Evolutionary conservation across 495 filamentous ascomycete species (phyloP).

Genomic region (Talaromyces trachyspermus): DNA sequence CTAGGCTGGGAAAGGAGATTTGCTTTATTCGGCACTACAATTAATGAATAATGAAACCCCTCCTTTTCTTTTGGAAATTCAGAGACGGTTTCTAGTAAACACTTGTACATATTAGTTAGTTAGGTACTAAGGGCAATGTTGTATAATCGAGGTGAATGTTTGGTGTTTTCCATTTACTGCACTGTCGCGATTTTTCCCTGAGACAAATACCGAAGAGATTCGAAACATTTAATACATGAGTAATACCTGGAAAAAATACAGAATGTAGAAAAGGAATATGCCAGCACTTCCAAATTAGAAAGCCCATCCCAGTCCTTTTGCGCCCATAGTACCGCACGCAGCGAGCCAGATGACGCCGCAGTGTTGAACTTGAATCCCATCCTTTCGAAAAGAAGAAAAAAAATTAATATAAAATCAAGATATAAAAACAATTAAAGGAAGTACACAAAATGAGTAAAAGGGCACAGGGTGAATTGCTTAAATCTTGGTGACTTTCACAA

Average conservation of each 20-base stretch:
- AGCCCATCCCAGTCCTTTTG: conserved; percentile 5
- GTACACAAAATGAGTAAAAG: background rate
- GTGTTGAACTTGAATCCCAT: conserved; percentile 3
- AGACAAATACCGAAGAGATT: background rate
- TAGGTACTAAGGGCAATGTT: background rate
- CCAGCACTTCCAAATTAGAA: conserved; percentile 3
- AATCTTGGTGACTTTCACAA: conserved; percentile 47
- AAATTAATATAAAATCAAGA: background rate
- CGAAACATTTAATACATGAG: background rate
- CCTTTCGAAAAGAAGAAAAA: background rate
- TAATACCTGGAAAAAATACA: background rate
- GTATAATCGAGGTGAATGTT: background rate
- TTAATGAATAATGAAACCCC: conserved; percentile 19
- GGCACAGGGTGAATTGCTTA: conserved; percentile 12
- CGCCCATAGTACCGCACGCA: conserved; percentile 4
- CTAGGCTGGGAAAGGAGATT: conserved; percentile 46
- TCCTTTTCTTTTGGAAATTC: too few relatives aligned
- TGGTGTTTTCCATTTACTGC: background rate
- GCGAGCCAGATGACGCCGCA: conserved; percentile 2
- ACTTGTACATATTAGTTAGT: background rate
- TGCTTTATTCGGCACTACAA: conserved; percentile 41
- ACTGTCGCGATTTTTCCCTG: background rate
- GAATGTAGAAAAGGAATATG: conserved; percentile 6
- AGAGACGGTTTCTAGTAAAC: too few relatives aligned
- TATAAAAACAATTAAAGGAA: background rate